A percentile compares a stretch with the other conserved stretches of the same genome.
phyloP scores from a whole-genome alignment of 306 rosid genomes.

The Cotoneaster glaucophyllus region DNA sequence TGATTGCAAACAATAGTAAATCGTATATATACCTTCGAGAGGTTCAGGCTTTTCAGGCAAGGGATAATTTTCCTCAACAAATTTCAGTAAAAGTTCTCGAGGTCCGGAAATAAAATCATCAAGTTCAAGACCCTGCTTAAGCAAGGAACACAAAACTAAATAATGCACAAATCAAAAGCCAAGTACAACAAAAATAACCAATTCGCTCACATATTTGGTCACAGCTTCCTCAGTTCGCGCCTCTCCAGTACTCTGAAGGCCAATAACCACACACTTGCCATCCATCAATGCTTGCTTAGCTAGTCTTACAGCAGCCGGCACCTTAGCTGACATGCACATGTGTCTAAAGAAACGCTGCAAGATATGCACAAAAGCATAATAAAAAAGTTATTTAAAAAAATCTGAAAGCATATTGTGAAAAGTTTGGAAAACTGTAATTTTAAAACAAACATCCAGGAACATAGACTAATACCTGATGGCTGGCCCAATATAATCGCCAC shows the following conservation, averaged over 20 bases:
- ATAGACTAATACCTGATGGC: conserved; percentile 72
- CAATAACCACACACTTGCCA: conserved; percentile 87
- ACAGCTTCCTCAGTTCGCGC: conserved; percentile 98
- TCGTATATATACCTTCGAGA: conserved; percentile 51
- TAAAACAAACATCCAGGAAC: neutral
- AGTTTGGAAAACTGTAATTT: neutral
- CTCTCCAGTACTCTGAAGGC: conserved; percentile 99
- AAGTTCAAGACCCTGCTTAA: conserved; percentile 81
- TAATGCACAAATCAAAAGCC: conserved; percentile 2
- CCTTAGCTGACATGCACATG: conserved; percentile 98
- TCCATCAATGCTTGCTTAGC: conserved; percentile 76
- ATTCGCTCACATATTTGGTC: conserved; percentile 79
- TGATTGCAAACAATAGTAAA: conserved; percentile 9
- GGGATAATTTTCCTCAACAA: conserved; percentile 96
- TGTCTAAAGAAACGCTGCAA: conserved; percentile 97
- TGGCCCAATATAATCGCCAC: conserved; percentile 97
- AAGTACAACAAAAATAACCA: conserved; percentile 15
- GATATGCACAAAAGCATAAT: conserved; percentile 19
- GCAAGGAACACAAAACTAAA: conserved; percentile 6
- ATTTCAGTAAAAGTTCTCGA: conserved; percentile 86
- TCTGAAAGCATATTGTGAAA: neutral
- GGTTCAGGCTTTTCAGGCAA: conserved; percentile 96
- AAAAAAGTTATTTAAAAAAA: neutral
- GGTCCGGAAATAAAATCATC: conserved; percentile 99
- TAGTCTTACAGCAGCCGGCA: conserved; percentile 86